Conservation (phyloP, 305 asterid genomes). For the Rubia balearica region DNA sequence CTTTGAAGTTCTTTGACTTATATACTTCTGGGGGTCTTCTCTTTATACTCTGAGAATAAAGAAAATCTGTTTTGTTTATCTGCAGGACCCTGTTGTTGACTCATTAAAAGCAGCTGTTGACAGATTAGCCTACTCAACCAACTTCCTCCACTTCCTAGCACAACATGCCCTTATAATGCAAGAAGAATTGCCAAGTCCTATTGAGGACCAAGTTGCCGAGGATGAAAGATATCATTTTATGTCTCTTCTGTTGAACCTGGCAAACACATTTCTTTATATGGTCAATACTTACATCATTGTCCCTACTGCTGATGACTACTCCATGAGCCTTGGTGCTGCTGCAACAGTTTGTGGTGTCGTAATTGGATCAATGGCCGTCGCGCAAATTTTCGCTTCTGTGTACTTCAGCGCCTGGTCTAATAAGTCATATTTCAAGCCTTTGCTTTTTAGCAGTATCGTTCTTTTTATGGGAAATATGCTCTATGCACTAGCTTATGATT, state of each 20-base stretch:
- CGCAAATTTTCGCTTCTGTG: conserved; percentile 92
- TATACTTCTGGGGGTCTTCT: conserved; percentile 5
- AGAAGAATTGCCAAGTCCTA: conserved; percentile 70
- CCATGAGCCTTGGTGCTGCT: conserved; percentile 95
- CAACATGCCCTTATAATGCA: conserved; percentile 98
- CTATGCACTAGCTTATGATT: conserved; percentile 91
- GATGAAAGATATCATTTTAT: conserved; percentile 80
- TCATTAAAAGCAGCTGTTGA: conserved; percentile 73
- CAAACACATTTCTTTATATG: conserved; percentile 92
- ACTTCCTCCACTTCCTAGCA: conserved; percentile 76
- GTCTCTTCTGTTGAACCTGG: conserved; percentile 89
- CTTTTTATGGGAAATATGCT: conserved; percentile 64
- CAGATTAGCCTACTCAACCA: conserved; percentile 73
- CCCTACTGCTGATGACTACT: conserved; percentile 97
- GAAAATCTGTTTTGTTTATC: conserved; percentile 20
- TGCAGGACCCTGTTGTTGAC: conserved; percentile 89
- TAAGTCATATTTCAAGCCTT: conserved; percentile 77
- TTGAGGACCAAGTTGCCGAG: conserved; percentile 47
- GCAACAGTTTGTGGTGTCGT: conserved; percentile 96
- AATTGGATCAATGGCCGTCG: conserved; percentile 98
- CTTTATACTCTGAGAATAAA: conserved; percentile 8
- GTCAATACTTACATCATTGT: conserved; percentile 93
- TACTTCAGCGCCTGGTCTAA: conserved; percentile 99
- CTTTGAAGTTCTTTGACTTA: not conserved
- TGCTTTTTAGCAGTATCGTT: conserved; percentile 87